These are phyloP conservation scores for Fraxinus nigra DNA, from an alignment of 305 asterid genomes.

Conservation along the genomic window DNA sequence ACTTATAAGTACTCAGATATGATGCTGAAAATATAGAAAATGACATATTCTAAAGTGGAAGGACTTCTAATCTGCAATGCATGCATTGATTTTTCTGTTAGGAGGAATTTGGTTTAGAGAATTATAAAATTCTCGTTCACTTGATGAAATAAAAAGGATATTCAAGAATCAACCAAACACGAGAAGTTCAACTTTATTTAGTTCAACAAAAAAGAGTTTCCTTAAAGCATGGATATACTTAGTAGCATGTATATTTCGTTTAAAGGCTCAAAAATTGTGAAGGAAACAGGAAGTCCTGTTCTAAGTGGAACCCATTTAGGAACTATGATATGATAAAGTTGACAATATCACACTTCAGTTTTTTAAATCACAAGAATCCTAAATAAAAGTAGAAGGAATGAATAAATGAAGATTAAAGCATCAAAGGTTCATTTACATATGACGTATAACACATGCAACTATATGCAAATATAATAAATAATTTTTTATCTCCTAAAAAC, in stretches of 20 bases:
- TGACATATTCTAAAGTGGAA: background rate
- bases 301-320: background rate
- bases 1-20: background rate
- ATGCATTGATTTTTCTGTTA: background rate
- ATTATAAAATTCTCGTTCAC: background rate
- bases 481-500: background rate
- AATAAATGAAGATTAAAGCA: background rate
- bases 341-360: background rate
- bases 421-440: background rate
- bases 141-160: background rate
- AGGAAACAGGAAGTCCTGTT: background rate
- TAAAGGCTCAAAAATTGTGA: background rate
- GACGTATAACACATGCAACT: background rate
- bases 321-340: background rate
- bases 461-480: background rate
- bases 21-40: background rate
- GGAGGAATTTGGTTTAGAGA: background rate
- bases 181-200: background rate
- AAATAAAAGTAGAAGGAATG: background rate
- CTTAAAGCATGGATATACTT: background rate
- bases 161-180: constrained; percentile 1
- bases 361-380: background rate
- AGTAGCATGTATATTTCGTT: background rate
- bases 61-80: background rate
- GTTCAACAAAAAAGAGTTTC: background rate